Base-by-base conservation (phyloP, 2,329 filamentous ascomycete species). In the Aspergillus piperis region DNA sequence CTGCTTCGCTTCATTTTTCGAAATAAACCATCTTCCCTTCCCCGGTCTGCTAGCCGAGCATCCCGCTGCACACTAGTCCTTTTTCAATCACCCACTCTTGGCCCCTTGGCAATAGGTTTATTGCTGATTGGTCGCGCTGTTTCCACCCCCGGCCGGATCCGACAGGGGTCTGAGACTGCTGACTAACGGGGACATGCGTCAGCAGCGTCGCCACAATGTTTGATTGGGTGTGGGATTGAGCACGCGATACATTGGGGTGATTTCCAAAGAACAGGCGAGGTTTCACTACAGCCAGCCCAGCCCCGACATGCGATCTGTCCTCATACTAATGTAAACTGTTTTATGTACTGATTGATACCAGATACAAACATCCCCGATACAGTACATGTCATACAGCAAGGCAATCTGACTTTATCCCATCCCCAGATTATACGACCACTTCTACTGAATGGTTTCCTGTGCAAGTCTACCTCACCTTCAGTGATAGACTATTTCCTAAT, bases 81-180 rank as follows among this genome's bases (percentile, higher is more conserved):
- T 42, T 54, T 41, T 39, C 32, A 51, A 49, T 21, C 39, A 21
- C 38, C 47, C 55, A 54, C 49, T 54, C 61, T 63, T 63, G 61
- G 61, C 58, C 38, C 13, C 61, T 63, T 63, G 61, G 61, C 61
- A 10, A 2, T 5, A 8, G 8, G 0, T 1, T 2, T 8, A 1
- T 3, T 10, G 2, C 1, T 54, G 7, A 63, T 63, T 63, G 61
- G 61, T 11, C 5, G 1, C 6, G 23, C 19, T 6, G 23, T 17
- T 47, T 11, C 27, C 54, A 54, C 58, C 58, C 53, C 61, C 54
- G 61, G 54, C 32, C 47, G 47, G 39, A 58, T 63, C 54, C 57
- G 57, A 62, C 54, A 38, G 30, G 54, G 58, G 54, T 36, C 25
- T 27, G 53, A 32, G 38, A 42, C 15, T 2, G 47, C 42, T 38